Base-by-base conservation (phyloP, 352 stramenopile species). In the Stephanocyclus meneghinianus region DNA sequence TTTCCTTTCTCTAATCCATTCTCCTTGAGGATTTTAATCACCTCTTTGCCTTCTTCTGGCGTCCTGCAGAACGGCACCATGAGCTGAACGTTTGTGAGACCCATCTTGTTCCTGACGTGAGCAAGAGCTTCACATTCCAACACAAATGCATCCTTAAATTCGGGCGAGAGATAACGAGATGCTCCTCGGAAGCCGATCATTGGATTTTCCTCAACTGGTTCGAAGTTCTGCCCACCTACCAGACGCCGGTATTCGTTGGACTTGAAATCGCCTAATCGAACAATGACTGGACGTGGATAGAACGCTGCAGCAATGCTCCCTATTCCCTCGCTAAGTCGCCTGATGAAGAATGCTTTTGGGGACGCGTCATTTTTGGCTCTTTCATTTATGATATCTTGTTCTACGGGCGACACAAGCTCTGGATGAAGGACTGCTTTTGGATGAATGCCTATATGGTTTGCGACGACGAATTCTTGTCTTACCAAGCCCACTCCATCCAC, bases 1-100 rank as follows among this genome's bases (percentile, higher is more conserved):
- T 78, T 72, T 50, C 68, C 64, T 57, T 75, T 65, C 40, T 74
- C 47, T 2, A 85, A 61, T 5, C 78, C 79, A 74, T 86, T 76
- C 21, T 78, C 63, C 7, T 71, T 71, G n/a, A 86, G 53, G 35
- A 71, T 68, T 29, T 83, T 18, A 72, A 85, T 76, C 2, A 86
- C 79, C 26, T 26, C 40, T 65, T 83, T 78, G 2, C 61, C 80
- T 50, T 82, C 80, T 35, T 78, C 69, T 29, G 65, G 42, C 2
- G 80, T 86, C 6, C 80, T 51, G 35, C 80, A 86, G 59, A 86
- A 86, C n/a, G 80, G 80, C 9, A 71, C 69, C 80, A 86, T 86
- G 15, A 83, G 26, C 2, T 80, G 42, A 11, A 86, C 69, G 60
- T 86, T 86, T 44, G 47, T 76, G 2, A 86, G 71, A 8, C 80